A percentile compares a stretch with the other conserved stretches of the same genome.
Evolutionary conservation across 257 asterid genomes (phyloP).

Genomic region (Nicotiana tabacum): DNA sequence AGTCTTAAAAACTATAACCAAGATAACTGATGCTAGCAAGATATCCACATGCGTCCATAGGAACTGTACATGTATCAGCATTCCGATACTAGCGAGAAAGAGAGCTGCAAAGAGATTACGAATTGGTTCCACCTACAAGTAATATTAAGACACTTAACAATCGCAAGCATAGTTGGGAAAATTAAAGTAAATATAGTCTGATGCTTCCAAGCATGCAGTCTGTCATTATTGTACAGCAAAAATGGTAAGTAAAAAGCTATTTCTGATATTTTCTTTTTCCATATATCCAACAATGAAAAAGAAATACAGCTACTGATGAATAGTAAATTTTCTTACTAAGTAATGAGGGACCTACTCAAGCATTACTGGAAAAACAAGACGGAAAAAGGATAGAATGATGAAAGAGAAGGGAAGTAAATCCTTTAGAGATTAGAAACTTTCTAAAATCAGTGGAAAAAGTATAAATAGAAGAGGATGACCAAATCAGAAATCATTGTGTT

Average conservation of each 20-base stretch:
- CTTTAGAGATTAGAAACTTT: background rate
- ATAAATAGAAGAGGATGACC: background rate
- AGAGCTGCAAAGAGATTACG: slow-evolving; percentile 97
- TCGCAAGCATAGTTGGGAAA: background rate
- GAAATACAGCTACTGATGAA: background rate
- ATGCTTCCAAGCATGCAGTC: background rate
- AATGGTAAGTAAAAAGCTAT: background rate
- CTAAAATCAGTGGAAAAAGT: background rate
- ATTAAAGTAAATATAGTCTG: background rate
- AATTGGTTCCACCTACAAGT: slow-evolving; percentile 87
- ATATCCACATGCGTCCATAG: slow-evolving; percentile 97
- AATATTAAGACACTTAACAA: background rate
- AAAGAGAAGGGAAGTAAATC: background rate
- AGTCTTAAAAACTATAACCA: slow-evolving; percentile 79
- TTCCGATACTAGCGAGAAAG: slow-evolving; percentile 92
- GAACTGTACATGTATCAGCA: slow-evolving; percentile 92
- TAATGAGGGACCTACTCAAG: background rate
- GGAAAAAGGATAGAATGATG: background rate
- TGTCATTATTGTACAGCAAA: background rate
- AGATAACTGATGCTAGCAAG: slow-evolving; percentile 86
- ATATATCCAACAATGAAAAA: background rate
- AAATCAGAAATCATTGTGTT: background rate
- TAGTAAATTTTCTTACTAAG: background rate
- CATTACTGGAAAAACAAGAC: background rate
- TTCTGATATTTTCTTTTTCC: background rate